A percentile compares a stretch with the other conserved stretches of the same genome.
These are phyloP conservation scores for Neonectria hederae DNA, from an alignment of 2,329 filamentous ascomycete species.

Conservation along the genomic window DNA sequence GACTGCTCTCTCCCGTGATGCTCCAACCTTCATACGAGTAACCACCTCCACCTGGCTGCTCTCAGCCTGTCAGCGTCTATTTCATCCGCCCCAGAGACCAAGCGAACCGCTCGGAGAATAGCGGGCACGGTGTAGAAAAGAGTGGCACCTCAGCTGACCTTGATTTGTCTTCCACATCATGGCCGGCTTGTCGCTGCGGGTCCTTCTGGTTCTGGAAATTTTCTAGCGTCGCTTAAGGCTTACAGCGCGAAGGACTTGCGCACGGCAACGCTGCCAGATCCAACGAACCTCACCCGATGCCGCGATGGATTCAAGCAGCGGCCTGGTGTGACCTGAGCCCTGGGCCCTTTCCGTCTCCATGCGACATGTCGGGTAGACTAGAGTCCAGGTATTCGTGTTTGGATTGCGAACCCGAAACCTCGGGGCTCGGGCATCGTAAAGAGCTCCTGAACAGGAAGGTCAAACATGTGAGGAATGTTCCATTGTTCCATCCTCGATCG, in stretches of 20 bases:
- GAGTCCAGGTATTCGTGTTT: constrained; percentile 15
- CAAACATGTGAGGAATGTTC: constrained; percentile 9
- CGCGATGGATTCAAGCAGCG: constrained; percentile 3
- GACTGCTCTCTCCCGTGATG: not conserved
- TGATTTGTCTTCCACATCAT: constrained; percentile 22
- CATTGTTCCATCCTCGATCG: constrained; percentile 14
- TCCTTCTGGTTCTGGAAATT: constrained; percentile 37
- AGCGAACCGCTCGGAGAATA: not conserved
- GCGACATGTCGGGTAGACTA: constrained; percentile 6
- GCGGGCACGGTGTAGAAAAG: constrained; percentile 23
- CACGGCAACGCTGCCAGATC: constrained; percentile 27
- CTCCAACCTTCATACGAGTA: not conserved
- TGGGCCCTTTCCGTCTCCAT: constrained; percentile 13
- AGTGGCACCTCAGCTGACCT: constrained; percentile 39
- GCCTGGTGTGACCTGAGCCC: constrained; percentile 1
- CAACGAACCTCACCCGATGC: constrained; percentile 37
- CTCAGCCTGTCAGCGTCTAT: not conserved
- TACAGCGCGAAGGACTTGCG: constrained; percentile 3
- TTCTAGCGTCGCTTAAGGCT: constrained; percentile 39
- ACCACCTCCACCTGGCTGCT: not conserved
- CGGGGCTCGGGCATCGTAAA: constrained; percentile 6
- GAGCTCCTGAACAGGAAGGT: constrained; percentile 18
- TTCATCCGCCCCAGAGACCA: constrained; percentile 6
- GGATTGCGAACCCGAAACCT: constrained; percentile 6
- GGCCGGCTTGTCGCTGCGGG: constrained; percentile 9